Evolutionary conservation across 2,329 filamentous ascomycete species (phyloP), one percentile per base, ranked within the genome.

Genomic region (Colletotrichum magnum): DNA sequence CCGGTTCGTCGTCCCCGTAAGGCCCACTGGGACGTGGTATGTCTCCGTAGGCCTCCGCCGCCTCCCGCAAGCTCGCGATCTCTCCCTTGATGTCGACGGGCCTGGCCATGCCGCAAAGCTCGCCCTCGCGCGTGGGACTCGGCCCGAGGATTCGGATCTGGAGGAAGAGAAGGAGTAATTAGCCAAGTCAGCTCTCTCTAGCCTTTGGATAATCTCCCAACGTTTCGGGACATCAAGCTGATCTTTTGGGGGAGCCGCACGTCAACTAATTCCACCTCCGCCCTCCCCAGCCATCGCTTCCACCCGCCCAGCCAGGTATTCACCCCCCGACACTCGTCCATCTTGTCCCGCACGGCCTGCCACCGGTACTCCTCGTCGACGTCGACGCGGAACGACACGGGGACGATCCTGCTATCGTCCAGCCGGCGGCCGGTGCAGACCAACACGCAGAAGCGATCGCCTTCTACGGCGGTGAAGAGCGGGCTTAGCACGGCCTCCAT

Each of bases 201-300:
- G 18, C 18, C 18, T 18, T 9, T 6, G 39, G 39, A 15, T 6
- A 1, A 12, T 41, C 39, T 12, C 39, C 4, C 39, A 43, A 43
- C 28, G 28, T 32, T 32, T 4, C 28, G 28, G 28, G 7, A 32
- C 4, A 32, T 32, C 28, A 24, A 4, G 21, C 3, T 4, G 21
- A 24, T 24, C 21, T 24, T 24, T 24, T 24, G 28, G 28, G 7
- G 28, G 28, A 32, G 28, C 6, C 39, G 10, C 39, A 48, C 45
- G 16, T 48, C 16, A 15, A 48, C 45, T 15, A 48, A n/a, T n/a
- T 48, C 45, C 7, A 48, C n/a, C 16, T 48, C n/a, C n/a, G 4
- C 45, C n/a, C 45, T 48, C n/a, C 45, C 45, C 45, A 48, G n/a
- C 45, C 15, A 48, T 9, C 45, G 45, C n/a, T n/a, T 48, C 45